Percentiles rank a stretch among this genome's conserved stretches.
Conservation (phyloP, 208 protist genomes). For the Trypanosoma melophagium region DNA sequence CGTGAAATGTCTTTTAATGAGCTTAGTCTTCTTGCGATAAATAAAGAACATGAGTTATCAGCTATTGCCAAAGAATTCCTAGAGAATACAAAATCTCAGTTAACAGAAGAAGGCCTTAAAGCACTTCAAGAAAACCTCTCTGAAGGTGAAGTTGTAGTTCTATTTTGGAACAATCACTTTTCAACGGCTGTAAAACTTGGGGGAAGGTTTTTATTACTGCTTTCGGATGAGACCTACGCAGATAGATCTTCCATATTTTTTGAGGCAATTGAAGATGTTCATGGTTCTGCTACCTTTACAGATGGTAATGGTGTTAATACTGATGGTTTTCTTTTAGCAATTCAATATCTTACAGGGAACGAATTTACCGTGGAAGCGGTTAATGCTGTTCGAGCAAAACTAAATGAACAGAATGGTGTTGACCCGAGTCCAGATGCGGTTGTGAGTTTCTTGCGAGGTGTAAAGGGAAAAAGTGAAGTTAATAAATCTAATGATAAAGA, state of each 20-base stretch:
- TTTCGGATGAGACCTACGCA: slow-evolving; percentile 46
- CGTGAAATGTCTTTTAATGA: slow-evolving; percentile 53
- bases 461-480: neutral
- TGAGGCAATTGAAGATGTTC: slow-evolving; percentile 30
- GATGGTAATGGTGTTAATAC: slow-evolving; percentile 37
- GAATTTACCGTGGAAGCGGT: slow-evolving; percentile 36
- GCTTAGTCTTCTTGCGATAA: slow-evolving; percentile 32
- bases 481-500: neutral
- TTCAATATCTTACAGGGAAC: slow-evolving; percentile 34
- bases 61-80: slow-evolving; percentile 24
- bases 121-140: slow-evolving; percentile 20
- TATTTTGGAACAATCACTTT: slow-evolving; percentile 63
- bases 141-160: slow-evolving; percentile 43
- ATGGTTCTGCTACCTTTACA: slow-evolving; percentile 32
- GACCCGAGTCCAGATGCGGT: slow-evolving; percentile 27
- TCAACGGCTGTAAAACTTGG: slow-evolving; percentile 44
- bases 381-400: slow-evolving; percentile 3
- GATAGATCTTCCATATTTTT: slow-evolving; percentile 45
- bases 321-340: slow-evolving; percentile 29
- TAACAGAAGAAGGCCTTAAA: slow-evolving; percentile 31
- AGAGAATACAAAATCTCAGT: slow-evolving; percentile 22
- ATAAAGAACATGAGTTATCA: slow-evolving; percentile 13
- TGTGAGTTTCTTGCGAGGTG: slow-evolving; percentile 8
- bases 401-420: neutral
- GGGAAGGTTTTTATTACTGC: slow-evolving; percentile 31